phyloP scores from a whole-genome alignment of 2,329 filamentous ascomycete genomes.

The Pseudogymnoascus sp. region DNA sequence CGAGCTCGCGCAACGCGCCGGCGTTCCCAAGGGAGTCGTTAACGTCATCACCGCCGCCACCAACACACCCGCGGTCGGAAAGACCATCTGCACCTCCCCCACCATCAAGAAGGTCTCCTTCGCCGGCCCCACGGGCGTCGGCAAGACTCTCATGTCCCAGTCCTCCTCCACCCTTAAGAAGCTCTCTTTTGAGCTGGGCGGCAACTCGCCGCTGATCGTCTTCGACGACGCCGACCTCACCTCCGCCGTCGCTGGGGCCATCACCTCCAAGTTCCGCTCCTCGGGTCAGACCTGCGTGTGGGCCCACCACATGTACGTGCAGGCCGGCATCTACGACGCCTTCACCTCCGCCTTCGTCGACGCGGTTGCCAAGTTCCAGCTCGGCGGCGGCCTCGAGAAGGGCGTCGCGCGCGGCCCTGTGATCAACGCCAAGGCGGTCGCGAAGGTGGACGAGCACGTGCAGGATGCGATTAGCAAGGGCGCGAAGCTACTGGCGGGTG shows the following conservation, averaged over 20 bases:
- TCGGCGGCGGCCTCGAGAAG: slow-evolving; percentile 66
- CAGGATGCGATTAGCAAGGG: slow-evolving; percentile 73
- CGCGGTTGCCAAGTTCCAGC: slow-evolving; percentile 67
- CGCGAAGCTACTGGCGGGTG: slow-evolving; percentile 67
- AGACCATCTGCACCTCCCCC: slow-evolving; percentile 67
- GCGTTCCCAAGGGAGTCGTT: slow-evolving; percentile 83
- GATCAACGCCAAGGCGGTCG: slow-evolving; percentile 76
- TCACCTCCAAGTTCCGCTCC: slow-evolving; percentile 85
- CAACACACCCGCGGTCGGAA: slow-evolving; percentile 75
- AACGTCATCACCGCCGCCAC: slow-evolving; percentile 77
- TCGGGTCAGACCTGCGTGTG: slow-evolving; percentile 95
- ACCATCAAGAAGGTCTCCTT: slow-evolving; percentile 87
- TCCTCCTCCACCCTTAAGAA: slow-evolving; percentile 75
- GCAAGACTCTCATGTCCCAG: slow-evolving; percentile 82
- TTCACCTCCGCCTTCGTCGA: slow-evolving; percentile 64
- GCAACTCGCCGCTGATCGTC: slow-evolving; percentile 93
- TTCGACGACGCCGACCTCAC: slow-evolving; percentile 94
- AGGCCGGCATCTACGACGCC: slow-evolving; percentile 68
- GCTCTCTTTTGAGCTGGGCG: slow-evolving; percentile 81
- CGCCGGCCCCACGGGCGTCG: slow-evolving; percentile 69
- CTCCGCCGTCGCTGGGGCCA: slow-evolving; percentile 71
- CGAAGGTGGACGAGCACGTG: slow-evolving; percentile 75
- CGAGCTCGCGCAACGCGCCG: slow-evolving; percentile 78
- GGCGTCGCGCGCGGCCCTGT: slow-evolving; percentile 73
- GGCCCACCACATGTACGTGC: slow-evolving; percentile 77